Base-by-base conservation (phyloP, 164 flowering plant species). In the Aristolochia californica region DNA sequence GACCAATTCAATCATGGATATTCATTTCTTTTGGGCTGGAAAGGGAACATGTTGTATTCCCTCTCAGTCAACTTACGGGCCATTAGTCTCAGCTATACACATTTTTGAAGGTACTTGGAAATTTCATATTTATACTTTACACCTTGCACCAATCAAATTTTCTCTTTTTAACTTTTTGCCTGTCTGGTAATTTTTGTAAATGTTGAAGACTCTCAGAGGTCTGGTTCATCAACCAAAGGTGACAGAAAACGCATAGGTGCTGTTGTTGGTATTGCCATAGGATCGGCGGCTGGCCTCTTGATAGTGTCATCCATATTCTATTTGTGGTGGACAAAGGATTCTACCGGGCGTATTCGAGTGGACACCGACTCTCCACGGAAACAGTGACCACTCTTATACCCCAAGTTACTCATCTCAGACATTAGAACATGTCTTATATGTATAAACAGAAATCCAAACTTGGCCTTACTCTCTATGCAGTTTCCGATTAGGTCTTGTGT, bases 41-140 rank as follows among this genome's bases (percentile, higher is more conserved):
- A n/a, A n/a, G n/a, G 95, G 97, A 59, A 81, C 95, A 5, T 77
- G 62, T 20, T 75, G 77, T 17, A 71, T 83, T 62, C 97, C 95
- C 14, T 57, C 38, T 9, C 76, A 83, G 72, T 79, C 81, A 28
- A 76, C 78, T 49, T 79, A 82, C 75, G 97, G 97, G 24, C 97
- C 97, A 44, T 83, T 87, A 14, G 80, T 89, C 55, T 87, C 91
- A 20, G 97, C 93, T 12, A 83, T 89, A 53, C 74, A 68, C 61
- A 76, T 58, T 52, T 66, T 66, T 47, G 68, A 50, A 71, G 81
- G 81, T 75, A n/a, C n/a, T n/a, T n/a, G n/a, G n/a, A n/a, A n/a
- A n/a, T n/a, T n/a, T n/a, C n/a, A n/a, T n/a, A n/a, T n/a, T n/a
- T n/a, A n/a, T 23, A 25, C 24, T 25, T 20, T 13, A 27, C n/a